Evolutionary conservation across 352 stramenopile species (phyloP).

Genomic region (Phytophthora tentaculata): DNA sequence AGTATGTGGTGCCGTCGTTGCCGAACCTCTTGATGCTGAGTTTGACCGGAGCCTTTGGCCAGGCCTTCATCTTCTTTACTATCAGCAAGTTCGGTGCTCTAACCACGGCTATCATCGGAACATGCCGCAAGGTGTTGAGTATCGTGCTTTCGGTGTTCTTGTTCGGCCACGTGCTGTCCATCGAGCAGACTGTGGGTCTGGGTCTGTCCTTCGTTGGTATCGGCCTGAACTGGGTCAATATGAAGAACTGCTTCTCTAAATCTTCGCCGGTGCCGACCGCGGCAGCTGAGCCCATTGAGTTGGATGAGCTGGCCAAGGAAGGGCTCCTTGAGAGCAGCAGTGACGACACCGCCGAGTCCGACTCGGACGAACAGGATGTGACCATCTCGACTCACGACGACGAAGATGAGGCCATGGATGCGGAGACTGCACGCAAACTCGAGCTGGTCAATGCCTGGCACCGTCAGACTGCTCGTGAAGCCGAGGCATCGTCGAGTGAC

Average conservation of each 20-base stretch:
- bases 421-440: constrained; percentile 63
- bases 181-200: constrained; percentile 72
- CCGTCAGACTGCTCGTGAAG: constrained; percentile 44
- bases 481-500: constrained; percentile 23
- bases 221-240: constrained; percentile 78
- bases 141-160: constrained; percentile 86
- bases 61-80: constrained; percentile 89
- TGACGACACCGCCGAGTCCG: constrained; percentile 68
- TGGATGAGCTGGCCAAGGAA: constrained; percentile 53
- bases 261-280: constrained; percentile 23
- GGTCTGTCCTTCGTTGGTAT: constrained; percentile 74
- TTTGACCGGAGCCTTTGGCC: constrained; percentile 74
- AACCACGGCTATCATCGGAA: constrained; percentile 87
- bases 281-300: constrained; percentile 16
- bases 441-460: constrained; percentile 79
- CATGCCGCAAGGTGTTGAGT: constrained; percentile 85
- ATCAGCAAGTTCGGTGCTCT: constrained; percentile 88
- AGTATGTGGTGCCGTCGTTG: constrained; percentile 63
- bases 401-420: constrained; percentile 41
- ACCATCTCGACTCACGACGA: constrained; percentile 20
- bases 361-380: constrained; percentile 55
- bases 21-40: constrained; percentile 77
- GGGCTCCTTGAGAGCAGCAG: constrained; percentile 68
- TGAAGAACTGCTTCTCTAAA: constrained; percentile 59
- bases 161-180: constrained; percentile 78